These are phyloP conservation scores for Cercis canadensis DNA, from an alignment of 306 rosid species.

Conservation along the genomic window DNA sequence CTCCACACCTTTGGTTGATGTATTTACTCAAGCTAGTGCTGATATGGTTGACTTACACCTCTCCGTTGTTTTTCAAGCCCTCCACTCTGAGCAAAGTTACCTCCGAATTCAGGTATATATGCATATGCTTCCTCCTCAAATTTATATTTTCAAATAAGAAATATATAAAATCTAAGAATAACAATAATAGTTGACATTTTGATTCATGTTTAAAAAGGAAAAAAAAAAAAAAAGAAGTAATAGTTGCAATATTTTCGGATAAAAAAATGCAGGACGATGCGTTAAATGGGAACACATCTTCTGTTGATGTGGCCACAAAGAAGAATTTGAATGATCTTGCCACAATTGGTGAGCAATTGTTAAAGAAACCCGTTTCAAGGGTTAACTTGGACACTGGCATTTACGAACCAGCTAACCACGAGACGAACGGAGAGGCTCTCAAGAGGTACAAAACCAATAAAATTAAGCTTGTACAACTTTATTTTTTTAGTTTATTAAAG, in stretches of 20 bases:
- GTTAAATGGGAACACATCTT: conserved; percentile 32
- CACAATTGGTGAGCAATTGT: conserved; percentile 45
- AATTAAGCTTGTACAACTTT: too few species aligned
- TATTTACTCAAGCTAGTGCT: conserved; percentile 39
- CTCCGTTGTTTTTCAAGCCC: conserved; percentile 41
- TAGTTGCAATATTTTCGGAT: too few species aligned
- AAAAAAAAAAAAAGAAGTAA: too few species aligned
- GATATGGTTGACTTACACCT: conserved; percentile 55
- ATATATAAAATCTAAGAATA: too few species aligned
- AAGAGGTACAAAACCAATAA: conserved; percentile 43
- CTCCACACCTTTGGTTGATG: conserved; percentile 48
- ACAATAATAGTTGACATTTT: too few species aligned
- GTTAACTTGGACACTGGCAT: conserved; percentile 54
- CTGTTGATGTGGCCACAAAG: conserved; percentile 57
- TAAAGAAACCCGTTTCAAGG: conserved; percentile 60
- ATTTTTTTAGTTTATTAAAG: too few species aligned
- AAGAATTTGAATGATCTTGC: conserved; percentile 51
- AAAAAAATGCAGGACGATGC: conserved; percentile 53
- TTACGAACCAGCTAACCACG: conserved; percentile 35
- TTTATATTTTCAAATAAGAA: too few species aligned
- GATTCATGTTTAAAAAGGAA: too few species aligned
- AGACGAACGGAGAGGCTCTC: conserved; percentile 60
- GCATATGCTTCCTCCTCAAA: too few species aligned
- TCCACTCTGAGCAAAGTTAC: too few species aligned
- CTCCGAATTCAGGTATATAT: too few species aligned